Conservation (phyloP, 306 rosid genomes). For the Oemleria cerasiformis region DNA sequence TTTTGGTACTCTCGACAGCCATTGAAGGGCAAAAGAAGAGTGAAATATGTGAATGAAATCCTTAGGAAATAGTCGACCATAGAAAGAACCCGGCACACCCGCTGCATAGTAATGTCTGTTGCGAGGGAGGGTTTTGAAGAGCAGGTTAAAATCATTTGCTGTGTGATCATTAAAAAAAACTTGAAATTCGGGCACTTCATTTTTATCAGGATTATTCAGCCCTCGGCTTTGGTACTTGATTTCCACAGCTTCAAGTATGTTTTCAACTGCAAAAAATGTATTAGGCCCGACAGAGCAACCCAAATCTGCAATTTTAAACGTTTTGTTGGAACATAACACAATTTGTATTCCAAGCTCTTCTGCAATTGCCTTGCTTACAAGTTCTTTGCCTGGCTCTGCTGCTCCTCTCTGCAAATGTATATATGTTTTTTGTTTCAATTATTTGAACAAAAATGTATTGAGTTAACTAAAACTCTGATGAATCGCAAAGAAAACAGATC, state of each 20-base stretch:
- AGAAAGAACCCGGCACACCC: slow-evolving; percentile 40
- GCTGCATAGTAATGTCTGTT: slow-evolving; percentile 23
- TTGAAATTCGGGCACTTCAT: too few relatives aligned
- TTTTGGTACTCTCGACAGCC: slow-evolving; percentile 34
- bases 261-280: too few relatives aligned
- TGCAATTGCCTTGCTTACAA: not conserved
- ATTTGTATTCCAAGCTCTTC: not conserved
- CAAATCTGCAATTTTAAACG: not conserved
- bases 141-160: slow-evolving; percentile 42
- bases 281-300: too few relatives aligned
- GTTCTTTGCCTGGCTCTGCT: not conserved
- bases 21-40: slow-evolving; percentile 28
- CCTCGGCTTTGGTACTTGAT: not conserved
- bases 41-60: slow-evolving; percentile 27
- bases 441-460: too few relatives aligned
- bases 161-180: slow-evolving; percentile 38
- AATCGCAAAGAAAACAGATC: too few relatives aligned
- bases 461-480: too few relatives aligned
- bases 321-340: not conserved
- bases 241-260: not conserved
- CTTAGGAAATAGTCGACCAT: slow-evolving; percentile 30
- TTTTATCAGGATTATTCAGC: too few relatives aligned
- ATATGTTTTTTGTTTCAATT: not conserved
- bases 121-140: slow-evolving; percentile 28
- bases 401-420: not conserved